phyloP scores from a whole-genome alignment of 2,329 filamentous ascomycete genomes.

The Samsoniella hepiali region DNA sequence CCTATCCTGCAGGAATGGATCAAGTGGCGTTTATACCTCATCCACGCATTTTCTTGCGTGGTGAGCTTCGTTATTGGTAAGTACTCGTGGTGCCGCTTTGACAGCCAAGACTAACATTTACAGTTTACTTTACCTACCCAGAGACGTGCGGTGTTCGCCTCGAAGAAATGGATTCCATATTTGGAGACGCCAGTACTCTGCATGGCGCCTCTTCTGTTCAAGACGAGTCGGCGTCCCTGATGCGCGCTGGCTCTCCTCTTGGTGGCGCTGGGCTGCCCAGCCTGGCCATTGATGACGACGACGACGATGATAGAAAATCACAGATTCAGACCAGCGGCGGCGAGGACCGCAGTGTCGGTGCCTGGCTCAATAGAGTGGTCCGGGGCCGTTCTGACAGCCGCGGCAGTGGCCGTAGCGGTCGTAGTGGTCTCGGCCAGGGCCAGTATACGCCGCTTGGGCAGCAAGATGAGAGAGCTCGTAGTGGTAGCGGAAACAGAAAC shows the following conservation, averaged over 20 bases:
- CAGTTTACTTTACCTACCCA: constrained; percentile 96
- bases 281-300: constrained; percentile 68
- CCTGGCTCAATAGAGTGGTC: constrained; percentile 47
- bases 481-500: constrained; percentile 26
- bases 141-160: constrained; percentile 93
- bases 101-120: constrained; percentile 22
- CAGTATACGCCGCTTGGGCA: constrained; percentile 42
- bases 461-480: constrained; percentile 33
- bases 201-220: constrained; percentile 73
- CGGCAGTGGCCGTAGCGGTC: constrained; percentile 36
- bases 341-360: constrained; percentile 44
- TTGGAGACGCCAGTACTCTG: constrained; percentile 86
- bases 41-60: constrained; percentile 96
- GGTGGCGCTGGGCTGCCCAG: constrained; percentile 78
- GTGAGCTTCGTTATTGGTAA: constrained; percentile 93
- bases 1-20: constrained; percentile 90
- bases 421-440: constrained; percentile 39
- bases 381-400: constrained; percentile 38
- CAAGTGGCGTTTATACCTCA: constrained; percentile 86
- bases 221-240: constrained; percentile 78
- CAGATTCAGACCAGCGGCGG: constrained; percentile 32
- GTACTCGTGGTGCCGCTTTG: constrained; percentile 34
- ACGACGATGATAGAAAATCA: constrained; percentile 48
- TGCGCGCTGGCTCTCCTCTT: constrained; percentile 68
- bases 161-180: constrained; percentile 94